Percentiles rank a stretch among this genome's conserved stretches.
Evolutionary conservation across 2,329 filamentous ascomycete genomes (phyloP).

Genomic region (Colletotrichum navitas): DNA sequence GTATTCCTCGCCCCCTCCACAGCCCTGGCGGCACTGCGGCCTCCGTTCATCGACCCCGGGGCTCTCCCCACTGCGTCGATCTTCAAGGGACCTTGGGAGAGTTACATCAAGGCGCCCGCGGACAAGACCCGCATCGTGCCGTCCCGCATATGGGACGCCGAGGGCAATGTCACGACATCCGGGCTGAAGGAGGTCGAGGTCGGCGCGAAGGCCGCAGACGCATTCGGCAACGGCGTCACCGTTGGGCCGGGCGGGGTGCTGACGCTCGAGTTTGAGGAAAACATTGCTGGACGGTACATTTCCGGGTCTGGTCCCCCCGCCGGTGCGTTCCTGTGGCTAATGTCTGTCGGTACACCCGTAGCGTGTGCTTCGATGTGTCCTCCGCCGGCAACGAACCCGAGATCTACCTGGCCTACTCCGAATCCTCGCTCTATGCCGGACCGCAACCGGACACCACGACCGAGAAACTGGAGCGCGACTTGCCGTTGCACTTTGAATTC

Average conservation of each 20-base stretch:
- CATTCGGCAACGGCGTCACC: conserved; percentile 43
- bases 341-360: conserved; percentile 29
- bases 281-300: conserved; percentile 54
- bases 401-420: conserved; percentile 45
- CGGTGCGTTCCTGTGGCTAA: conserved; percentile 19
- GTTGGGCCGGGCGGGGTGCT: conserved; percentile 51
- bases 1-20: background rate
- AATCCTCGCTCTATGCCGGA: conserved; percentile 44
- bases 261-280: conserved; percentile 56
- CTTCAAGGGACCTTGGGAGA: conserved; percentile 56
- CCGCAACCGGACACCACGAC: conserved; percentile 45
- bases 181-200: conserved; percentile 15
- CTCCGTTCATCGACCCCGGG: conserved; percentile 43
- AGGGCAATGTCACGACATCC: conserved; percentile 50
- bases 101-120: conserved; percentile 52
- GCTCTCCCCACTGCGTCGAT: conserved; percentile 49
- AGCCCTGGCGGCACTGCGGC: conserved; percentile 27
- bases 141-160: conserved; percentile 49
- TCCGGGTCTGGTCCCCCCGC: background rate
- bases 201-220: conserved; percentile 30
- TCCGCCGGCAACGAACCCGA: conserved; percentile 48
- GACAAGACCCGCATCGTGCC: conserved; percentile 53
- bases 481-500: conserved; percentile 48
- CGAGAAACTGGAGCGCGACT: conserved; percentile 44
- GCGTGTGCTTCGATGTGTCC: conserved; percentile 52